These are phyloP conservation scores for Tilletiaria anomala DNA, from an alignment of 1,284 basidiomycete genomes.

Conservation along the genomic window DNA sequence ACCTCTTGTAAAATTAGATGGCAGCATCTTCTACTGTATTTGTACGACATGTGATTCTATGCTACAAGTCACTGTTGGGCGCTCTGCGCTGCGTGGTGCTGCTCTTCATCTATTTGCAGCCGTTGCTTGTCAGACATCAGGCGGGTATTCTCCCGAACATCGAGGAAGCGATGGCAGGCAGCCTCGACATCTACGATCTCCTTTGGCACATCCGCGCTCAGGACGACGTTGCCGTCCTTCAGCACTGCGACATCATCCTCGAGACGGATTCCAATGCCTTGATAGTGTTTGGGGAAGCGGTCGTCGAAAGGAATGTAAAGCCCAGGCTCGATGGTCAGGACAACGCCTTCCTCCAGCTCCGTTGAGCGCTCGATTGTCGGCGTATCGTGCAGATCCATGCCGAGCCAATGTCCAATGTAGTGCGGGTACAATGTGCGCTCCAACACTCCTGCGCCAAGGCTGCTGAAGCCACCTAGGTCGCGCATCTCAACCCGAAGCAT, in stretches of 20 bases:
- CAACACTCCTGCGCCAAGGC: constrained; percentile 49
- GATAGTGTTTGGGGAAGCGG: constrained; percentile 24
- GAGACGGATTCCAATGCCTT: constrained; percentile 33
- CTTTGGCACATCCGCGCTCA: constrained; percentile 25
- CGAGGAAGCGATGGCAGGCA: constrained; percentile 9
- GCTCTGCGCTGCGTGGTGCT: no score
- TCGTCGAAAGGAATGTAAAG: constrained; percentile 21
- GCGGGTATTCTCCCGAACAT: background rate
- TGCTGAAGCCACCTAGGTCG: constrained; percentile 61
- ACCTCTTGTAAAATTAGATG: constrained; percentile 23
- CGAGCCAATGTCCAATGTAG: constrained; percentile 69
- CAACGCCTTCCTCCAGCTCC: constrained; percentile 20
- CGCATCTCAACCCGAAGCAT: constrained; percentile 59
- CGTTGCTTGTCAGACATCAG: no score
- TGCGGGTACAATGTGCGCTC: constrained; percentile 71
- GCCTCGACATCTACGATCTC: constrained; percentile 36
- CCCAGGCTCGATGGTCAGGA: constrained; percentile 35
- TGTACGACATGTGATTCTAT: no score
- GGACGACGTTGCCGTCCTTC: constrained; percentile 15
- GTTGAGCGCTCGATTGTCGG: constrained; percentile 21
- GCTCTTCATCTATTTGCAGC: no score
- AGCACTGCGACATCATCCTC: constrained; percentile 36
- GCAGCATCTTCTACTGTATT: no score
- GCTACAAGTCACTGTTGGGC: no score
- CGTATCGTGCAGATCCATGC: constrained; percentile 47